Conservation (phyloP, 2,329 filamentous ascomycete genomes). For the Tricladium varicosporioides region DNA sequence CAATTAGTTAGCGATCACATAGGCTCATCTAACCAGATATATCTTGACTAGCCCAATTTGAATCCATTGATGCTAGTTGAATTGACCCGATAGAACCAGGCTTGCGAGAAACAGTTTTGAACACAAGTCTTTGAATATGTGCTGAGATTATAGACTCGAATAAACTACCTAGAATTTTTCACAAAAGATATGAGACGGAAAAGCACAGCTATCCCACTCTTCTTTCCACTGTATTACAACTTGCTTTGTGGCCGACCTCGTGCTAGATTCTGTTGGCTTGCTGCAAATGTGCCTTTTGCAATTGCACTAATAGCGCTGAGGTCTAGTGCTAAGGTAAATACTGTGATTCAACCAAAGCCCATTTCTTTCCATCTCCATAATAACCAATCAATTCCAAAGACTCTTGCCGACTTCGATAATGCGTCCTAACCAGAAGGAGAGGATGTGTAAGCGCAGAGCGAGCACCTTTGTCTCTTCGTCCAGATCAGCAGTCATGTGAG, state of each 20-base stretch:
- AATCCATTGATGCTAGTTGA: too few relatives aligned
- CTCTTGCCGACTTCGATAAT: conserved; percentile 28
- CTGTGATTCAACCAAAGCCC: conserved; percentile 29
- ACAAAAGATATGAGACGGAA: neutral
- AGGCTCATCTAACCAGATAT: too few relatives aligned
- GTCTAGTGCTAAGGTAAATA: conserved; percentile 31
- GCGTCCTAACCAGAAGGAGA: conserved; percentile 29
- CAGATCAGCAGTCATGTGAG: conserved; percentile 24
- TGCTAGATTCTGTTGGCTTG: conserved; percentile 21
- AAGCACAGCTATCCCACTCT: neutral
- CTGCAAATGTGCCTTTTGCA: conserved; percentile 24
- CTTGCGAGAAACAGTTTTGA: neutral
- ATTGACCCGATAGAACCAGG: neutral
- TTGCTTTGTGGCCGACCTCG: conserved; percentile 3
- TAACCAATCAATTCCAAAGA: conserved; percentile 27
- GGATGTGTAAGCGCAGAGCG: conserved; percentile 28
- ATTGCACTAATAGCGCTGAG: conserved; percentile 27
- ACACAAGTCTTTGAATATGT: neutral
- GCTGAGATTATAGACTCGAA: conserved; percentile 1
- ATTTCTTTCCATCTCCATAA: conserved; percentile 24
- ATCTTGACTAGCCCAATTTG: too few relatives aligned
- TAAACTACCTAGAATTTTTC: neutral
- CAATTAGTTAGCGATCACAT: too few relatives aligned
- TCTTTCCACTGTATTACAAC: conserved; percentile 1
- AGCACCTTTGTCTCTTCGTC: conserved; percentile 22